These are phyloP conservation scores for Mortierella antarctica DNA, from an alignment of 192 early-diverging fungal species.

Conservation along the genomic window DNA sequence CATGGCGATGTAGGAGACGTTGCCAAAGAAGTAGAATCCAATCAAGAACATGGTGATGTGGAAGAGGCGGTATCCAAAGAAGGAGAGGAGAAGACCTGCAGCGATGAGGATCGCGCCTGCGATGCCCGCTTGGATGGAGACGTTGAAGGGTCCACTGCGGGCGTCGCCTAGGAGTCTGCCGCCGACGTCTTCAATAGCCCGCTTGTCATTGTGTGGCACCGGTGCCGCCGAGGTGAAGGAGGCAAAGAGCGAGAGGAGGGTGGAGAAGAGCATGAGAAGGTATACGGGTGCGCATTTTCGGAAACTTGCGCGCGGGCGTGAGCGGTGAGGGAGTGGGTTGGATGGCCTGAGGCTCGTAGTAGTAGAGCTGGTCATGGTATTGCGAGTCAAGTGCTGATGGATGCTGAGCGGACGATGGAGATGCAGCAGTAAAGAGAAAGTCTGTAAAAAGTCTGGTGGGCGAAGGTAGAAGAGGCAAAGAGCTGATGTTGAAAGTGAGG, in stretches of 20 bases:
- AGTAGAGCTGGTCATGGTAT: not conserved
- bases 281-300: conserved; percentile 4
- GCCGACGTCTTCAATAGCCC: not conserved
- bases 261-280: conserved; percentile 15
- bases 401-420: not conserved
- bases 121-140: conserved; percentile 49
- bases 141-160: conserved; percentile 32
- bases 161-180: not conserved
- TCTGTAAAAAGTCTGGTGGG: not conserved
- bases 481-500: no score
- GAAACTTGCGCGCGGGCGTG: not conserved
- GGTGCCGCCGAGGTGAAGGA: conserved; percentile 9
- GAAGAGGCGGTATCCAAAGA: conserved; percentile 40
- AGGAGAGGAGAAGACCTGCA: conserved; percentile 38
- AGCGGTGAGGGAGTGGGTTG: conserved; percentile 7
- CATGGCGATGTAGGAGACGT: conserved; percentile 53
- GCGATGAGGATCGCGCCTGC: conserved; percentile 45
- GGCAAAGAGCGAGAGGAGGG: conserved; percentile 6
- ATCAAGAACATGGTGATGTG: conserved; percentile 32
- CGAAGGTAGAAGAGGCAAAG: not conserved
- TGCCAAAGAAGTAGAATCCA: conserved; percentile 54
- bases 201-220: not conserved
- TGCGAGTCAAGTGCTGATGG: no score
- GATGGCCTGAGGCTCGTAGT: not conserved
- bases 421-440: not conserved